phyloP scores from a whole-genome alignment of 306 rosid genomes.

The Dicorynia guianensis region DNA sequence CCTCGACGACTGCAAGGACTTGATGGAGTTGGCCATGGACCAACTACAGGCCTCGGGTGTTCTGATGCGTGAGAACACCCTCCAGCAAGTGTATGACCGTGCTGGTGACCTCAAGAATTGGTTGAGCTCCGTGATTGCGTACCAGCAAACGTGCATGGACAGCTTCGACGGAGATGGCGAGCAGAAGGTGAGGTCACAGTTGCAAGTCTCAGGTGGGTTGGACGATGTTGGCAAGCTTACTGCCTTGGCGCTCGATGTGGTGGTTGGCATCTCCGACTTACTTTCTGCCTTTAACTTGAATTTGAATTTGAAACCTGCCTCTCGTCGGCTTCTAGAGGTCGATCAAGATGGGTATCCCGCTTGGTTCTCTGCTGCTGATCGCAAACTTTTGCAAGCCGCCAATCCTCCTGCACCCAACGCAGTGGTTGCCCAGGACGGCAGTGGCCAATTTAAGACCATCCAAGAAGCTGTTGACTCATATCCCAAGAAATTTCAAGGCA shows the following conservation, averaged over 20 bases:
- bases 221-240: slow-evolving; percentile 52
- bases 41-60: slow-evolving; percentile 45
- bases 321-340: slow-evolving; percentile 58
- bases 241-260: slow-evolving; percentile 65
- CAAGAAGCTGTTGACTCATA: slow-evolving; percentile 60
- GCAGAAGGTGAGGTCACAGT: slow-evolving; percentile 27
- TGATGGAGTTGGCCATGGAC: slow-evolving; percentile 51
- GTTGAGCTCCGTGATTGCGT: slow-evolving; percentile 70
- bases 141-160: slow-evolving; percentile 62
- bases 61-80: not conserved
- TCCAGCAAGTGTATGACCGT: slow-evolving; percentile 34
- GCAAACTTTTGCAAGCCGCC: slow-evolving; percentile 50
- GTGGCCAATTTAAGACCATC: slow-evolving; percentile 61
- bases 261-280: slow-evolving; percentile 43
- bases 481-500: slow-evolving; percentile 50
- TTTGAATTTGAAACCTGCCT: slow-evolving; percentile 37
- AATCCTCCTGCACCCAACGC: slow-evolving; percentile 46
- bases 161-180: slow-evolving; percentile 47
- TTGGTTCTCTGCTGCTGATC: slow-evolving; percentile 60
- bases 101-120: slow-evolving; percentile 59
- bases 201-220: slow-evolving; percentile 27
- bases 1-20: slow-evolving; percentile 66
- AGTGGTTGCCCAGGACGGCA: slow-evolving; percentile 77
- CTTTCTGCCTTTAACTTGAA: slow-evolving; percentile 45
- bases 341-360: slow-evolving; percentile 52